Conservation (phyloP, 441 rosid species). For the Bocquillonia castaneifolia region DNA sequence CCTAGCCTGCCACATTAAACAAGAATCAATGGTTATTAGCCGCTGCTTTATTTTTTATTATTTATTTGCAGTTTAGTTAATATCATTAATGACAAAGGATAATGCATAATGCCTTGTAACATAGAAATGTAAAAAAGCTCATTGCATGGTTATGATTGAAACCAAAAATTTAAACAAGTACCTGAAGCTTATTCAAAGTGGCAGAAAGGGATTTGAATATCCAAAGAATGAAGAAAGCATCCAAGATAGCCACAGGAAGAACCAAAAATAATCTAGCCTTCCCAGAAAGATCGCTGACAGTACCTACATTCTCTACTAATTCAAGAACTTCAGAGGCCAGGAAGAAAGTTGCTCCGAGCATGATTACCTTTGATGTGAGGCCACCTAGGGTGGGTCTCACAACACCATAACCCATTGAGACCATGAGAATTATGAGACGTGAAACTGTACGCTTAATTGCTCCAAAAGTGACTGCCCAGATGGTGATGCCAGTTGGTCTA, state of each 20-base stretch:
- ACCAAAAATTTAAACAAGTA: constrained; percentile 28
- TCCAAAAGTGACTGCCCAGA: constrained; percentile 90
- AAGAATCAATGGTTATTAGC: not conserved
- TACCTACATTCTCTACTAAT: constrained; percentile 81
- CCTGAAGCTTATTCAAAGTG: constrained; percentile 92
- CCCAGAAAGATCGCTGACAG: constrained; percentile 88
- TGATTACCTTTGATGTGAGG: constrained; percentile 72
- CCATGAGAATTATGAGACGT: constrained; percentile 73
- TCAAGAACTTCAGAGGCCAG: constrained; percentile 92
- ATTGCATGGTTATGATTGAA: not conserved
- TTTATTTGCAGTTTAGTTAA: not conserved
- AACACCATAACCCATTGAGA: constrained; percentile 95
- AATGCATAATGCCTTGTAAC: not conserved
- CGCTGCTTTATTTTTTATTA: not conserved
- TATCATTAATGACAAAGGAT: not conserved
- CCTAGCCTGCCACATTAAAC: constrained; percentile 49
- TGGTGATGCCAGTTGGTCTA: constrained; percentile 76
- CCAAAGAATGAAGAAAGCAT: constrained; percentile 95
- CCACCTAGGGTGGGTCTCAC: constrained; percentile 96
- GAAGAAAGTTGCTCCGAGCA: constrained; percentile 89
- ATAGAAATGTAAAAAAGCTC: not conserved
- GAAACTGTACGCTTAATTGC: constrained; percentile 67
- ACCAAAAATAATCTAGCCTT: constrained; percentile 75
- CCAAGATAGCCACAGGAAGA: constrained; percentile 84
- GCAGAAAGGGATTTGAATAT: constrained; percentile 89